Base-by-base conservation (phyloP, 805 yeast species). In the Torulaspora delbrueckii region DNA sequence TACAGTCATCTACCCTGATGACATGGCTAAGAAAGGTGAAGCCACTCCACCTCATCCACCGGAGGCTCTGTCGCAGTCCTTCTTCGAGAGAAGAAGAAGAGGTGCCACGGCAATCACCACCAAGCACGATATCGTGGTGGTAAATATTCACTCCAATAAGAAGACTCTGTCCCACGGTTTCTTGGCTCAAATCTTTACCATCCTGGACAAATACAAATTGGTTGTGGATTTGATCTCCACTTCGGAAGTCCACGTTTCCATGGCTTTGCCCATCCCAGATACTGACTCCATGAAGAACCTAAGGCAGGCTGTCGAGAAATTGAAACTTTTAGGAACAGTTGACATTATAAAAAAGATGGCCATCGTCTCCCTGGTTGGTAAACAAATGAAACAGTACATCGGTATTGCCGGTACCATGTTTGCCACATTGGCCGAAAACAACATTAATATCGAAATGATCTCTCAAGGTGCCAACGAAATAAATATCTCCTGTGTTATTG, bases 331-430 rank as follows among this genome's bases (percentile, higher is more conserved):
- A 69, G 99, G 99, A 38, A 74, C 84, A 1, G 96, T 91, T 37
- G 99, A 93, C 57, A 81, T 90, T 40, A 86, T 95, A 1, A 78
- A 86, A 52, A 80, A 84, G 52, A 79, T 93, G 83, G 82, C 96
- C 53, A 93, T 93, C 62, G 85, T 93, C 25, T 89, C 97, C 2
- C 75, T 93, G 45, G 98, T 93, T 42, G 99, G 99, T 35, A 89
- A 87, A 61, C 96, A 91, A 65, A 91, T 93, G 98, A 89, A 89
- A 62, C 96, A 90, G 63, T 79, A 84, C 64, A 86, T 93, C 50
- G 99, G 99, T 62, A 90, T 88, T 63, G 99, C 99, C 0, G 96
- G 97, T 38, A 83, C 88, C 55, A 91, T 91, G 96, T 93, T 93
- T 72, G 82, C 89, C 57, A 87, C 95, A 1, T 73, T 93, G 55